phyloP scores from a whole-genome alignment of 177 flowering plant species.

The Vitis hybrid region DNA sequence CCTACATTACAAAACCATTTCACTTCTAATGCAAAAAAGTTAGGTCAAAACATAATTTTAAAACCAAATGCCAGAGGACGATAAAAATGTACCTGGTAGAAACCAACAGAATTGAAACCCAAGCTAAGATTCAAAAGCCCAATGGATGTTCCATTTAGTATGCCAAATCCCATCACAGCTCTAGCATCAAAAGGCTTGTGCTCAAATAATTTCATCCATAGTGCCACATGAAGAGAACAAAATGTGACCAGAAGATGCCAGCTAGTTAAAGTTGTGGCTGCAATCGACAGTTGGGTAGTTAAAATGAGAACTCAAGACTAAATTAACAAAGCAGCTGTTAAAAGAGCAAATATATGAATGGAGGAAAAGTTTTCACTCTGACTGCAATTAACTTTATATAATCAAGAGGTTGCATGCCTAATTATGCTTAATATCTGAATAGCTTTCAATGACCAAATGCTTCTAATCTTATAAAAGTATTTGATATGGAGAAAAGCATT shows the following conservation, averaged over 20 bases:
- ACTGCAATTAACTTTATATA: too few species aligned
- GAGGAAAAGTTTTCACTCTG: too few species aligned
- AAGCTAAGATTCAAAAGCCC: constrained; percentile 92
- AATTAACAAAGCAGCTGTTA: background rate
- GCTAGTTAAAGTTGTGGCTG: constrained; percentile 99
- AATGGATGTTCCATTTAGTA: constrained; percentile 89
- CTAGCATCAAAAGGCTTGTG: constrained; percentile 92
- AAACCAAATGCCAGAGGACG: background rate
- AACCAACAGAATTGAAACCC: constrained; percentile 97
- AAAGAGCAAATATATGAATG: too few species aligned
- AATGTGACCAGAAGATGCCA: constrained; percentile 99
- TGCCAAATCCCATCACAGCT: constrained; percentile 96
- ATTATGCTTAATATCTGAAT: too few species aligned
- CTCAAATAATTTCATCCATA: constrained; percentile 86
- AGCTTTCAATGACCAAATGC: too few species aligned
- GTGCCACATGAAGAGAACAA: constrained; percentile 92
- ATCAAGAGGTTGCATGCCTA: too few species aligned
- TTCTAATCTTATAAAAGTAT: too few species aligned
- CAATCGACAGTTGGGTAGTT: background rate
- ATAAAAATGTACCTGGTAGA: constrained; percentile 69
- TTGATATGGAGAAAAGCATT: too few species aligned
- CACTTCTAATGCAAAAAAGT: too few species aligned
- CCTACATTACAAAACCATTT: too few species aligned
- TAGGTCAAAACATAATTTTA: background rate
- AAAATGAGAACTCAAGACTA: background rate